Base-by-base conservation (phyloP, 306 rosid species). In the Albizia julibrissin region DNA sequence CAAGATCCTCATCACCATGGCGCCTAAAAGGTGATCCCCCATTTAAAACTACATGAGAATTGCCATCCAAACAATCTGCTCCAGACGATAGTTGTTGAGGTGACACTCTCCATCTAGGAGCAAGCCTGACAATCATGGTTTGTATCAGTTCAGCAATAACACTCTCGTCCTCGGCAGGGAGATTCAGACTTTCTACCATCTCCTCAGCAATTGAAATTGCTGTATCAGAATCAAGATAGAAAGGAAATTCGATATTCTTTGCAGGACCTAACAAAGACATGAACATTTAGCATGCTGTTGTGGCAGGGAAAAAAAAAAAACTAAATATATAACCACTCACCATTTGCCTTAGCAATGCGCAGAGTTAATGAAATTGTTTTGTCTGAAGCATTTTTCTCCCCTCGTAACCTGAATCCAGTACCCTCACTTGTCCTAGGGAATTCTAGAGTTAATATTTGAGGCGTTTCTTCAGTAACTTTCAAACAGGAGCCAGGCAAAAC, bases 101-200 rank as follows among this genome's bases (percentile, higher is more conserved):
- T n/a, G 88, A 73, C 46, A 88, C 84, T 80, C 91, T 88, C 92
- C 89, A 87, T 75, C 71, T 64, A 18, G 95, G 97, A 66, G 82
- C 88, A 39, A 91, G 89, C 86, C 91, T 79, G 46, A 74, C 71
- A 34, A 89, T 80, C 89, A 95, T 83, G 83, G 82, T 79, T 65
- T 87, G 88, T 44, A 95, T 85, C 69, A 95, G 82, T 89, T 90
- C 93, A 9, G 95, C 93, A 77, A 91, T 89, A 80, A 87, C 83
- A 43, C 80, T 68, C 44, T 89, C 90, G 40, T 95, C 92, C 75
- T 87, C 95, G 22, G 70, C 74, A 22, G 84, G 65, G 37, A 95
- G 93, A 77, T 80, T 93, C 73, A 95, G 93, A 56, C 90, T 89
- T 80, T 91, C 97, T 64, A 91, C 99, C 99, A 95, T 95, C 93